Base-by-base conservation (phyloP, 768 basidiomycete species). In the Boletus patriciae region DNA sequence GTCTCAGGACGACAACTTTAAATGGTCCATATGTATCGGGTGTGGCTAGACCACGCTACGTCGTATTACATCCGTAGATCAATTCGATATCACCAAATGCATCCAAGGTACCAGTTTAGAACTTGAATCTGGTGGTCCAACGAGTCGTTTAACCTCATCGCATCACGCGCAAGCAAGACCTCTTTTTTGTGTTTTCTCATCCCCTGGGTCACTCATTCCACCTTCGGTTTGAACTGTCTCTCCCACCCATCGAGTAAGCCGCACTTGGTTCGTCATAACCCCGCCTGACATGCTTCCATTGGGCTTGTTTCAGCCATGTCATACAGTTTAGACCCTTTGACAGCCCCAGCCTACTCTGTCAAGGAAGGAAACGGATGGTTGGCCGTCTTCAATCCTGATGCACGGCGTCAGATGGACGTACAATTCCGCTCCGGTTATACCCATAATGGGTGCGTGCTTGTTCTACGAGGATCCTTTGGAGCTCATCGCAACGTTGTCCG, bases 381-480 rank as follows among this genome's bases (percentile, higher is more conserved):
- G 36, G 80, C 77, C 18, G 74, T 81, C 40, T 83, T 82, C 74
- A 82, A 80, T 65, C 76, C 79, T 48, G 76, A 77, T 50, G 76
- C 74, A 18, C 69, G 59, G 12, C 78, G 80, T 62, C 74, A 77
- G 64, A 74, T 83, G 62, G 82, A 84, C 58, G 78, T 83, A 33
- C 70, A 72, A n/a, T 66, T 81, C 50, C 80, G 87, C 44, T 89
- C 92, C 68, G 88, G 85, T 34, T 76, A 94, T 44, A 81, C 83
- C 70, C 94, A 95, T 66, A 88, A 90, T 65, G 90, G 88, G 92
- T 93, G 66, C 38, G 81, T 74, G 13, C 37, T 8, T 72, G 8
- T 29, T 45, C 54, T 23, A n/a, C 31, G 25, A 37, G 53, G n/a
- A 43, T 52, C 38, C 54, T 41, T 61, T 57, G 11, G 15, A 41